Conservation (phyloP, 108 stramenopile species). For the Nitzschia sp. region DNA sequence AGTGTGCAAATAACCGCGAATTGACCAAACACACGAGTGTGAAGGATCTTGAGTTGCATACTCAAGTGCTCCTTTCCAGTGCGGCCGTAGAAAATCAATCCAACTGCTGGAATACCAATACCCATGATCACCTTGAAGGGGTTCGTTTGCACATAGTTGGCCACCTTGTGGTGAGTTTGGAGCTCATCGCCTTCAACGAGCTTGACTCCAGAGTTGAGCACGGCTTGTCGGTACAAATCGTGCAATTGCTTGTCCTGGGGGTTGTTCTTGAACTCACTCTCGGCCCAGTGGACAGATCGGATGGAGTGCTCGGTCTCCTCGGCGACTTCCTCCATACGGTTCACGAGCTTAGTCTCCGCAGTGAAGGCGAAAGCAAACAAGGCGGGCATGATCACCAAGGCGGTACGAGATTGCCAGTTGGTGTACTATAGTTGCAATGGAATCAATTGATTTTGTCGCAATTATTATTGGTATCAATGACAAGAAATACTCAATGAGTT, state of each 20-base stretch:
- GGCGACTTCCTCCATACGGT: conserved; percentile 75
- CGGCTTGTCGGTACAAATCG: conserved; percentile 51
- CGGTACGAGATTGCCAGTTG: conserved; percentile 73
- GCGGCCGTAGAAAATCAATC: conserved; percentile 68
- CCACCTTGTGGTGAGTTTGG: conserved; percentile 52
- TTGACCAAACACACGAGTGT: conserved; percentile 87
- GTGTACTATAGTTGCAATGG: conserved; percentile 28
- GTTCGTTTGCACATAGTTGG: conserved; percentile 76
- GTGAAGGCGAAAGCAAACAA: conserved; percentile 70
- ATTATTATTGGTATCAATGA: background rate
- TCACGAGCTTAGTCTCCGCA: conserved; percentile 57
- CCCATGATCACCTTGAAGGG: conserved; percentile 72
- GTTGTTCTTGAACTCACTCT: conserved; percentile 40
- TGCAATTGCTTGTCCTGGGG: conserved; percentile 29
- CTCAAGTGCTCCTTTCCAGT: conserved; percentile 66
- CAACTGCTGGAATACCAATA: conserved; percentile 67
- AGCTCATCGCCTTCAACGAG: conserved; percentile 64
- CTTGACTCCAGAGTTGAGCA: conserved; percentile 62
- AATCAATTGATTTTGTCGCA: too few relatives aligned
- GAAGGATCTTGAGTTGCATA: conserved; percentile 66
- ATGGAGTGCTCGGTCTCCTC: conserved; percentile 58
- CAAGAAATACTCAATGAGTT: background rate
- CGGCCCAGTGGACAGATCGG: conserved; percentile 72
- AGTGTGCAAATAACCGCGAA: conserved; percentile 74
- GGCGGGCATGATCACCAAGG: conserved; percentile 77